A percentile compares a stretch with the other conserved stretches of the same genome.
phyloP scores from a whole-genome alignment of 2,329 filamentous ascomycete species.

The Mariannaea sp. region DNA sequence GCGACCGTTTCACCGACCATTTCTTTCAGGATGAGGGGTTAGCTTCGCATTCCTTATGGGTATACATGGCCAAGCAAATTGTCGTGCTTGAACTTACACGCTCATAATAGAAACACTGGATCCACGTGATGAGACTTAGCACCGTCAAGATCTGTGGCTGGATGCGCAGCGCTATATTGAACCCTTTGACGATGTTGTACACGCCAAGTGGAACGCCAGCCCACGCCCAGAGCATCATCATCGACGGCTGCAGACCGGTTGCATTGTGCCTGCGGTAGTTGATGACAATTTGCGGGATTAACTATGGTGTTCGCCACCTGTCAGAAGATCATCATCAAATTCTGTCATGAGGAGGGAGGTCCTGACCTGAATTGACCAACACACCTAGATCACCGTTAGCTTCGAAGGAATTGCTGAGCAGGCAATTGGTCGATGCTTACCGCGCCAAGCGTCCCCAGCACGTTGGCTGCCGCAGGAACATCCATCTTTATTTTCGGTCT shows the following conservation, averaged over 20 bases:
- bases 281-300: constrained; percentile 71
- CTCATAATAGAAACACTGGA: constrained; percentile 51
- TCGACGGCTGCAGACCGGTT: constrained; percentile 66
- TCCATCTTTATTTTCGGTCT: neutral
- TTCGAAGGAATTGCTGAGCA: constrained; percentile 4
- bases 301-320: constrained; percentile 43
- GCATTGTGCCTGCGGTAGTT: constrained; percentile 71
- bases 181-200: constrained; percentile 50
- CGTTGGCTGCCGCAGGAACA: constrained; percentile 9
- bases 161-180: constrained; percentile 49
- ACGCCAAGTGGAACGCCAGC: constrained; percentile 69
- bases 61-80: no score
- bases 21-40: constrained; percentile 44
- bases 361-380: constrained; percentile 13
- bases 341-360: neutral
- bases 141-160: constrained; percentile 51
- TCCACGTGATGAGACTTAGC: constrained; percentile 50
- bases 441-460: constrained; percentile 13
- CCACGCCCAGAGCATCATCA: constrained; percentile 75
- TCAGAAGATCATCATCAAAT: neutral
- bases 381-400: constrained; percentile 6
- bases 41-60: constrained; percentile 1
- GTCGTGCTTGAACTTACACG: constrained; percentile 37
- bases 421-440: neutral
- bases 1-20: constrained; percentile 56